Evolutionary conservation across 768 basidiomycete genomes (phyloP).

Genomic region (Jaapia argillacea): DNA sequence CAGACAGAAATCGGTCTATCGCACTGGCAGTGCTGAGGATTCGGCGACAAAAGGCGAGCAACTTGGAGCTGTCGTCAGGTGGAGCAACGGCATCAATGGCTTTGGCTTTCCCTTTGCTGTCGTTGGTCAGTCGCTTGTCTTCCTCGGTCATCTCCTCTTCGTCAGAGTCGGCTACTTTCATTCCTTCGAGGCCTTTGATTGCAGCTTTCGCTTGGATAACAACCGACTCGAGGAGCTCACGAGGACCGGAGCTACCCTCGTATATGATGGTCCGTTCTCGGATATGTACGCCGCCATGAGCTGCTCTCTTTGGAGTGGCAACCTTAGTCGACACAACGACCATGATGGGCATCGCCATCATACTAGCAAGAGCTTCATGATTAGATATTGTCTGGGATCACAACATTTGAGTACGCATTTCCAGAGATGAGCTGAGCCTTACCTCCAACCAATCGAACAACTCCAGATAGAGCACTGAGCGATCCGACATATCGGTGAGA

Average conservation of each 20-base stretch:
- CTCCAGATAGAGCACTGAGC: conserved; percentile 77
- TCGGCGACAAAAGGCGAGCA: conserved; percentile 75
- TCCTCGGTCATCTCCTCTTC: conserved; percentile 78
- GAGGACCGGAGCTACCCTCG: conserved; percentile 84
- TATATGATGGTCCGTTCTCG: conserved; percentile 81
- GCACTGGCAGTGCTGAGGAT: conserved; percentile 75
- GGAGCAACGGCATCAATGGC: conserved; percentile 32
- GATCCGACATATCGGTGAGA: conserved; percentile 88
- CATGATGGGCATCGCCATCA: conserved; percentile 98
- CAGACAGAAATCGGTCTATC: conserved; percentile 80
- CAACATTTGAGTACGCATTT: background rate
- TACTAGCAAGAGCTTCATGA: conserved; percentile 87
- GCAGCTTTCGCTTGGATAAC: conserved; percentile 91
- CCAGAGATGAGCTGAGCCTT: conserved; percentile 3
- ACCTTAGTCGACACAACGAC: conserved; percentile 61
- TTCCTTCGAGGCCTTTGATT: conserved; percentile 73
- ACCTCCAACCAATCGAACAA: conserved; percentile 91
- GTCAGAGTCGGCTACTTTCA: conserved; percentile 35
- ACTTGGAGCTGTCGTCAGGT: conserved; percentile 68
- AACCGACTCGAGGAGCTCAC: conserved; percentile 85
- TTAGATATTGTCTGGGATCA: conserved; percentile 80
- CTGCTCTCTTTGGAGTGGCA: conserved; percentile 36
- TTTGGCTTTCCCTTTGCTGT: conserved; percentile 57
- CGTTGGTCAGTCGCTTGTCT: conserved; percentile 75
- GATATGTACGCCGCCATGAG: conserved; percentile 36